These are phyloP conservation scores for Artemisia argyi DNA, from an alignment of 129 eudicot species.

Conservation along the genomic window DNA sequence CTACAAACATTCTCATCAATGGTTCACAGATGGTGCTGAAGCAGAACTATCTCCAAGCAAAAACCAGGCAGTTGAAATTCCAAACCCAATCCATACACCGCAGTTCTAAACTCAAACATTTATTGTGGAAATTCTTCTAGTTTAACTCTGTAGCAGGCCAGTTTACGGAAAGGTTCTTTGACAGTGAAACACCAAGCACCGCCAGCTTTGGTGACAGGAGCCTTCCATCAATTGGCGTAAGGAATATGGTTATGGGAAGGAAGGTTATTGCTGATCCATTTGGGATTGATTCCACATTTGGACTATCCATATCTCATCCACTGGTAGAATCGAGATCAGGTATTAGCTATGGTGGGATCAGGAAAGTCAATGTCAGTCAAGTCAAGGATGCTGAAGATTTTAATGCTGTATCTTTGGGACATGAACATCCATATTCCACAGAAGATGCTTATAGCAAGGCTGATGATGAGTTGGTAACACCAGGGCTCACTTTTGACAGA, in stretches of 20 bases:
- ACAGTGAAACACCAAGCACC: constrained; percentile 36
- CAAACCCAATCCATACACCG: constrained; percentile 42
- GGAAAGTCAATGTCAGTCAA: constrained; percentile 55
- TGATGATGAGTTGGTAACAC: constrained; percentile 37
- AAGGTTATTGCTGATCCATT: constrained; percentile 40
- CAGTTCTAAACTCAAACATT: constrained; percentile 42
- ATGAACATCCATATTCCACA: constrained; percentile 23
- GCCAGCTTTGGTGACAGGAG: constrained; percentile 32
- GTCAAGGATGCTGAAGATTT: constrained; percentile 50
- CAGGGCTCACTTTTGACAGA: constrained; percentile 37
- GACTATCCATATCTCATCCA: constrained; percentile 45
- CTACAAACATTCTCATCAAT: constrained; percentile 52
- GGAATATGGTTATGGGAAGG: constrained; percentile 13
- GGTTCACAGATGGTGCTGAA: constrained; percentile 56
- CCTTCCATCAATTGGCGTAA: constrained; percentile 1
- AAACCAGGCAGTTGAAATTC: constrained; percentile 54
- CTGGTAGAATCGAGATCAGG: constrained; percentile 41
- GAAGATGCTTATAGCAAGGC: constrained; percentile 34
- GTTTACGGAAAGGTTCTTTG: constrained; percentile 46
- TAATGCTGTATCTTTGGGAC: constrained; percentile 34
- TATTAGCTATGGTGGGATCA: constrained; percentile 51
- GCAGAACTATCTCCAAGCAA: constrained; percentile 48
- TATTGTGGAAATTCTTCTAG: constrained; percentile 46
- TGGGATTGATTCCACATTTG: constrained; percentile 40
- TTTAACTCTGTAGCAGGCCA: constrained; percentile 45